These are phyloP conservation scores for Trichoderma erinaceum DNA, from an alignment of 495 filamentous ascomycete genomes.

Conservation along the genomic window DNA sequence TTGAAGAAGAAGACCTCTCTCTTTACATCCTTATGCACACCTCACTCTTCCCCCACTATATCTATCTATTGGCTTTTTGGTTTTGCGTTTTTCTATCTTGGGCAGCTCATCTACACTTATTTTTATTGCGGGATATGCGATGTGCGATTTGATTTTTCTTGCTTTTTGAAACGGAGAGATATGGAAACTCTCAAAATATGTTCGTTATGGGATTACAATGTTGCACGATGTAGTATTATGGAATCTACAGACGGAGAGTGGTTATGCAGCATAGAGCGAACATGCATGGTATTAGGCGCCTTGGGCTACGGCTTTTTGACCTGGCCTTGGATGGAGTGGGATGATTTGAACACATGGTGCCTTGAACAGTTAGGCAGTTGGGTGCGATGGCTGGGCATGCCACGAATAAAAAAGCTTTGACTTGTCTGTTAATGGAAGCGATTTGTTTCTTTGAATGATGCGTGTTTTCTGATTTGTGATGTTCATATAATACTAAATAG, in stretches of 20 bases:
- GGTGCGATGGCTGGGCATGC: constrained; percentile 3
- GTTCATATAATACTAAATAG: background rate
- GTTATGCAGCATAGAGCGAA: constrained; percentile 13
- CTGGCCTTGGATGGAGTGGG: constrained; percentile 10
- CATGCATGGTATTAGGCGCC: constrained; percentile 11
- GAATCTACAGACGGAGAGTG: constrained; percentile 4
- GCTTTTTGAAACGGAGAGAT: constrained; percentile 14
- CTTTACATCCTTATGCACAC: background rate
- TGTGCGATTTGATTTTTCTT: constrained; percentile 15
- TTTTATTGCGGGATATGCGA: constrained; percentile 9
- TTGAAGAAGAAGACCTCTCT: constrained; percentile 17
- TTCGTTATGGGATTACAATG: constrained; percentile 8
- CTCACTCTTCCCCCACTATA: constrained; percentile 24
- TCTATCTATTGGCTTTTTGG: constrained; percentile 25
- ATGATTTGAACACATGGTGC: constrained; percentile 10
- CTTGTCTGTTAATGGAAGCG: constrained; percentile 7
- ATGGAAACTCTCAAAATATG: constrained; percentile 12
- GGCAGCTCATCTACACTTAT: constrained; percentile 23
- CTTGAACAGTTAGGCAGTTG: constrained; percentile 14
- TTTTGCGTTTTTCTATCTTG: constrained; percentile 23
- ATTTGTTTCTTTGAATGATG: background rate
- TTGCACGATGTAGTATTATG: constrained; percentile 9
- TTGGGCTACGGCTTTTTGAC: constrained; percentile 5
- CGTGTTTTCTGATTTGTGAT: background rate
- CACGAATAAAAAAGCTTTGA: constrained; percentile 11